These are phyloP conservation scores for Xylariaceae sp. DNA, from an alignment of 2,329 filamentous ascomycete species.

Conservation along the genomic window DNA sequence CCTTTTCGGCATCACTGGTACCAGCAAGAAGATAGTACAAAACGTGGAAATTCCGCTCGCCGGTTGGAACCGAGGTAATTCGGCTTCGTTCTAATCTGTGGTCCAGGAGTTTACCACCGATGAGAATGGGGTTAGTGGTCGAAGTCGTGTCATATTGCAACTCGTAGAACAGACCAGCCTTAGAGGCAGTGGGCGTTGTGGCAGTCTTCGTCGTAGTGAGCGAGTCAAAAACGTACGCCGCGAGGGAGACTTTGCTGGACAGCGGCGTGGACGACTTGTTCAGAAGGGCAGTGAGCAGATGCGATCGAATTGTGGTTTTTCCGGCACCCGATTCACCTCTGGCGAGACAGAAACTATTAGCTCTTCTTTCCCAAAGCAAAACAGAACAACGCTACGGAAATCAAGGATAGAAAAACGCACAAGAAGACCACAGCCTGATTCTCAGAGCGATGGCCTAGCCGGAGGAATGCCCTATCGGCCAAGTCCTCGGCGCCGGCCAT, in stretches of 20 bases:
- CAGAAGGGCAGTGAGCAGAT: conserved; percentile 78
- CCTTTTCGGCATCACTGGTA: conserved; percentile 83
- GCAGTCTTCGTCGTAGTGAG: conserved; percentile 96
- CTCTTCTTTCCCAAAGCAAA: not conserved
- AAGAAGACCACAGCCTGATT: conserved; percentile 91
- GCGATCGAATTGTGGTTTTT: conserved; percentile 90
- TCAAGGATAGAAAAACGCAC: conserved; percentile 53
- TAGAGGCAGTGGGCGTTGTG: conserved; percentile 91
- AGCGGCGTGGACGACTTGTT: conserved; percentile 88
- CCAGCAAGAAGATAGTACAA: conserved; percentile 93
- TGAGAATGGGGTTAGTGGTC: conserved; percentile 75
- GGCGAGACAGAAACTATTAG: conserved; percentile 19
- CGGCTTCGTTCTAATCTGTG: conserved; percentile 89
- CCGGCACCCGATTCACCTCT: conserved; percentile 95
- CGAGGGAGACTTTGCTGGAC: conserved; percentile 87
- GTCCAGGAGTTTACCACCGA: conserved; percentile 91
- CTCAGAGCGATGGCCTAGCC: conserved; percentile 81
- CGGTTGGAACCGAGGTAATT: conserved; percentile 86
- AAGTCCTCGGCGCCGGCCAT: conserved; percentile 91
- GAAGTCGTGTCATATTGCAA: conserved; percentile 92
- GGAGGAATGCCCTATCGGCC: conserved; percentile 76
- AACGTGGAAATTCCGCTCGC: conserved; percentile 93
- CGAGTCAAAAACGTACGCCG: conserved; percentile 91
- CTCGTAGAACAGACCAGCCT: conserved; percentile 91
- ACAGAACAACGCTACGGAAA: not conserved